A percentile compares a stretch with the other conserved stretches of the same genome.
Evolutionary conservation across 345 rosid species (phyloP).

Genomic region (Linum trigynum): DNA sequence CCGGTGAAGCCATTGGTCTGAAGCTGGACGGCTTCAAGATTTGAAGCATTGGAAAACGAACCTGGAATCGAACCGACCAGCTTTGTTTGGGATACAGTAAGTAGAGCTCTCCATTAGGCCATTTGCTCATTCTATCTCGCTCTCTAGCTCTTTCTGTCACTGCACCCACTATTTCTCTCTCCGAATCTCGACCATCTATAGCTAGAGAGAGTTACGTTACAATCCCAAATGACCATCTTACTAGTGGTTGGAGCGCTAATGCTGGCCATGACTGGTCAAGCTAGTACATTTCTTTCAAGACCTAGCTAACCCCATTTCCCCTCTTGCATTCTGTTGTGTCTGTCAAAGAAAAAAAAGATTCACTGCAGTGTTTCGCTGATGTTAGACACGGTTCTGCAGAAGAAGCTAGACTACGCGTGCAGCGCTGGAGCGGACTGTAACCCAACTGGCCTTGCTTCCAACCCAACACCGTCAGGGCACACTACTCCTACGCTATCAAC

Average conservation of each 20-base stretch:
- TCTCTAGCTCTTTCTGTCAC: too few species aligned
- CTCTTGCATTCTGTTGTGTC: background rate
- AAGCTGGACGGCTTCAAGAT: too few species aligned
- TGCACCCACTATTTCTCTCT: too few species aligned
- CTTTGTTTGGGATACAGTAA: too few species aligned
- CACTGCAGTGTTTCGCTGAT: too few species aligned
- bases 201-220: too few species aligned
- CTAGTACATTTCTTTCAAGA: constrained; percentile 36
- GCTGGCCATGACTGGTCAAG: constrained; percentile 37
- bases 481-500: constrained; percentile 82
- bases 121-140: too few species aligned
- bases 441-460: constrained; percentile 60
- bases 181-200: too few species aligned
- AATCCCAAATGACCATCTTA: constrained; percentile 10
- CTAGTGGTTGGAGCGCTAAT: constrained; percentile 33
- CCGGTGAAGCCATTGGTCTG: too few species aligned
- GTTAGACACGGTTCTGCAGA: constrained; percentile 52
- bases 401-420: constrained; percentile 81
- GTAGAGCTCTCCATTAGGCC: too few species aligned
- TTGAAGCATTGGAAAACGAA: too few species aligned
- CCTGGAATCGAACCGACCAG: too few species aligned
- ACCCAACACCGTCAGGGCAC: constrained; percentile 70
- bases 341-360: background rate
- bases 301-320: background rate
- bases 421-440: constrained; percentile 92